Base-by-base conservation (phyloP, 768 basidiomycete genomes). In the Hortiboletus campestris region DNA sequence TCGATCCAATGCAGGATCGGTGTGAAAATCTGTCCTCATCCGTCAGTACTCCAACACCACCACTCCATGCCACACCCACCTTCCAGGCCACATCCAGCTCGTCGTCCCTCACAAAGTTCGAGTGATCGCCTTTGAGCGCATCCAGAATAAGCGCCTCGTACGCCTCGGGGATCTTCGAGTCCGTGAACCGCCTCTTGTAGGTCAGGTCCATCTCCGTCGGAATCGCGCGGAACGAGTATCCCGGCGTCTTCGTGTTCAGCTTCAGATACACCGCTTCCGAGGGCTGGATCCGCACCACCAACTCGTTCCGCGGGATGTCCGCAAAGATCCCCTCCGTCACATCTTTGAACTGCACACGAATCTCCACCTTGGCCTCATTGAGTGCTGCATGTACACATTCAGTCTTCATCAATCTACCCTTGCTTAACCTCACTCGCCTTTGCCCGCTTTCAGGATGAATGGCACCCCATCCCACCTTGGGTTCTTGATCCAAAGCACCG, bases 391-490 rank as follows among this genome's bases (percentile, higher is more conserved):
- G 22, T 36, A 43, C 40, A 53, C 32, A 28, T 41, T 45, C 28
- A 42, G 59, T 62, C 51, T 46, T 51, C 58, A 57, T 58, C 44
- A 55, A 51, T 34, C 42, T 54, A 49, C 52, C 56, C 53, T 29
- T 32, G 46, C 25, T 48, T 45, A 16, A n/a, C 17, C 36, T 10
- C 53, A 70, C 80, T 56, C 63, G 90, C 94, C 95, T 82, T 99
- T 99, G 49, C 96, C 96, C 22, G 96, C 97, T 76, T 95, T 98
- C 62, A 99, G 80, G 67, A 98, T 94, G 77, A 98, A 99, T 0
- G 96, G 97, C 6, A 99, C 96, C 55, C 96, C 96, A 72, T 98
- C 96, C 96, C 96, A 99, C 57, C 97, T 80, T 1, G 92, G 94
- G 71, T 94, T 97, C 75, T 97, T 81, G 72, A 99, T 92, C 84